Conservation (phyloP, 2,329 filamentous ascomycete species). For the Trichophyton verrucosum region DNA sequence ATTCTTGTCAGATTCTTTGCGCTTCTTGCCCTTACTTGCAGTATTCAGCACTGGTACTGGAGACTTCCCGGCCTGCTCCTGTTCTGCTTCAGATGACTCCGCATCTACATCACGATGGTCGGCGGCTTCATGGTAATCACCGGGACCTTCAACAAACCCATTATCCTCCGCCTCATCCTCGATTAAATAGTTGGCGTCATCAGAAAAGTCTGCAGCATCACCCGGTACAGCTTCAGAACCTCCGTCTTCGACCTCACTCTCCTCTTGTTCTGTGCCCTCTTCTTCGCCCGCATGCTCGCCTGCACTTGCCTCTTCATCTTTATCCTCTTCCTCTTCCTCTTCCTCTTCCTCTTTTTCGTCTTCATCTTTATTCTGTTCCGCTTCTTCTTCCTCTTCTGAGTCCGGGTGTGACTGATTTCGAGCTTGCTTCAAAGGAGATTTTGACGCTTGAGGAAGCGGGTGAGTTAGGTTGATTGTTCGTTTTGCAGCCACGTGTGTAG, state of each 20-base stretch:
- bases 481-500: conserved; percentile 18
- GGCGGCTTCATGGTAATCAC: conserved; percentile 20
- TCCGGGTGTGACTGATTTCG: conserved; percentile 23
- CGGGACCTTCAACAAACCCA: conserved; percentile 18
- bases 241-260: conserved; percentile 4
- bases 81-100: conserved; percentile 9
- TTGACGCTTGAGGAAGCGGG: conserved; percentile 18
- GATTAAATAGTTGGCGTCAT: conserved; percentile 23
- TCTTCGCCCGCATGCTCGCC: not conserved
- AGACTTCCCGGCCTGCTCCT: conserved; percentile 12
- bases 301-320: not conserved
- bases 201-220: conserved; percentile 23
- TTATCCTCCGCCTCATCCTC: conserved; percentile 20
- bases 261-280: conserved; percentile 7
- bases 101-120: conserved; percentile 8
- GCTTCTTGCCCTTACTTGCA: conserved; percentile 10
- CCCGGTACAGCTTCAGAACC: conserved; percentile 14
- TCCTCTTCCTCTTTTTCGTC: conserved; percentile 16
- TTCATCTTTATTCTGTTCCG: conserved; percentile 15
- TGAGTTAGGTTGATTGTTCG: conserved; percentile 13
- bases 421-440: conserved; percentile 26
- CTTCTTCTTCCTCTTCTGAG: conserved; percentile 18
- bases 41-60: conserved; percentile 8
- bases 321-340: conserved; percentile 14
- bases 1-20: conserved; percentile 9